Evolutionary conservation across 2,329 filamentous ascomycete genomes (phyloP).

Genomic region (Elsinoe batatas): DNA sequence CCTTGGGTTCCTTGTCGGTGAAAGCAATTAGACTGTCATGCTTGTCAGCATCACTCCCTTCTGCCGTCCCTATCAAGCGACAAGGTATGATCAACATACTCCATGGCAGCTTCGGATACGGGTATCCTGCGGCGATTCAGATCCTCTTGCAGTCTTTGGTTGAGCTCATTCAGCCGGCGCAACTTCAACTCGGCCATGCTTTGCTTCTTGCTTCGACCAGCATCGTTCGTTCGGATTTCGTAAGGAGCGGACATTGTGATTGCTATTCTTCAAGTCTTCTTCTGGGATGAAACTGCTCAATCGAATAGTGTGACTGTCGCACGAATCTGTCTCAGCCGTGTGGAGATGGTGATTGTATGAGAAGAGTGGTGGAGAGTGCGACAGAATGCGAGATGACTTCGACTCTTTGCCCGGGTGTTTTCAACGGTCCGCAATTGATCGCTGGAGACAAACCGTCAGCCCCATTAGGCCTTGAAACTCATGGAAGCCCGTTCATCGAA

Average conservation of each 20-base stretch:
- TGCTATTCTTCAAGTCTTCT: neutral
- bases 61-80: neutral
- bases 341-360: neutral
- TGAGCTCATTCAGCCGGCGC: slow-evolving; percentile 89
- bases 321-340: neutral
- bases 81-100: slow-evolving; percentile 30
- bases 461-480: slow-evolving; percentile 12
- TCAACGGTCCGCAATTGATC: slow-evolving; percentile 14
- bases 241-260: slow-evolving; percentile 49
- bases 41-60: neutral
- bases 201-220: slow-evolving; percentile 86
- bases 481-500: slow-evolving; percentile 9
- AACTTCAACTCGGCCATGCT: slow-evolving; percentile 98
- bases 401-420: slow-evolving; percentile 5
- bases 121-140: slow-evolving; percentile 91
- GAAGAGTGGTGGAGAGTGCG: neutral
- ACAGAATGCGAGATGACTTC: slow-evolving; percentile 5
- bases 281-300: neutral
- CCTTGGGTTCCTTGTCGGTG: slow-evolving; percentile 86
- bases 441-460: slow-evolving; percentile 11
- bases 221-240: slow-evolving; percentile 55
- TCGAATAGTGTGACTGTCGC: slow-evolving; percentile 1
- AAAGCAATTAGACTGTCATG: slow-evolving; percentile 79
- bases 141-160: slow-evolving; percentile 90
- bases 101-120: slow-evolving; percentile 74